phyloP scores from a whole-genome alignment of 2,329 filamentous ascomycete species.

The Xylaria sp. region DNA sequence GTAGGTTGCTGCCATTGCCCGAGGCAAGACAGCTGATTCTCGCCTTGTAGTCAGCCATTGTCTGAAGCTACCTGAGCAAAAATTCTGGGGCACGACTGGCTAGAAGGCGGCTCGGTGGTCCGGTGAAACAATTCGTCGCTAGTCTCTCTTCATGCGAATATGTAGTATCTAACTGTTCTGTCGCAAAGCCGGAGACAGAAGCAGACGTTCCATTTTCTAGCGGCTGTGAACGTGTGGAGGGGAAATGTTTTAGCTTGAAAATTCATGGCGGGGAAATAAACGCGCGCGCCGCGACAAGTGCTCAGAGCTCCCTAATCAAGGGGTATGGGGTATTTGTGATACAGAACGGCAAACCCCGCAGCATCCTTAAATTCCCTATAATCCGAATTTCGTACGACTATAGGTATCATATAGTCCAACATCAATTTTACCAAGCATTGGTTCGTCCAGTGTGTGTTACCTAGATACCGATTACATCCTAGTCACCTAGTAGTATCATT shows the following conservation, averaged over 20 bases:
- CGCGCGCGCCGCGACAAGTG: slow-evolving; percentile 27
- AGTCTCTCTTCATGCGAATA: too few species aligned
- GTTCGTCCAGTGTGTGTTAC: neutral
- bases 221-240: slow-evolving; percentile 25
- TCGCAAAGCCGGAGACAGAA: slow-evolving; percentile 17
- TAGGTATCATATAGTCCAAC: neutral
- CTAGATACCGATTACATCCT: neutral
- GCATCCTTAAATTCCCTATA: neutral
- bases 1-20: slow-evolving; percentile 39
- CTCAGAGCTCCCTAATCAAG: neutral
- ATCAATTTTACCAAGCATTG: too few species aligned
- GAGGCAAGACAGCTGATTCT: slow-evolving; percentile 40
- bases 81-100: neutral
- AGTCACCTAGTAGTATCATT: neutral
- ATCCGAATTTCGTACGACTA: neutral
- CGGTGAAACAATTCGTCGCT: neutral
- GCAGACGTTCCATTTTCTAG: slow-evolving; percentile 1
- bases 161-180: neutral
- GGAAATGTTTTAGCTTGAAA: slow-evolving; percentile 32
- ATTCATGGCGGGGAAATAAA: slow-evolving; percentile 30
- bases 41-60: slow-evolving; percentile 36
- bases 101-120: neutral
- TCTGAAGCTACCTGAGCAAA: slow-evolving; percentile 12
- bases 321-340: neutral
- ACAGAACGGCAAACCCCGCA: neutral